Percentiles rank a stretch among this genome's conserved stretches.
phyloP scores from a whole-genome alignment of 345 rosid species.

The Moricandia arvensis region DNA sequence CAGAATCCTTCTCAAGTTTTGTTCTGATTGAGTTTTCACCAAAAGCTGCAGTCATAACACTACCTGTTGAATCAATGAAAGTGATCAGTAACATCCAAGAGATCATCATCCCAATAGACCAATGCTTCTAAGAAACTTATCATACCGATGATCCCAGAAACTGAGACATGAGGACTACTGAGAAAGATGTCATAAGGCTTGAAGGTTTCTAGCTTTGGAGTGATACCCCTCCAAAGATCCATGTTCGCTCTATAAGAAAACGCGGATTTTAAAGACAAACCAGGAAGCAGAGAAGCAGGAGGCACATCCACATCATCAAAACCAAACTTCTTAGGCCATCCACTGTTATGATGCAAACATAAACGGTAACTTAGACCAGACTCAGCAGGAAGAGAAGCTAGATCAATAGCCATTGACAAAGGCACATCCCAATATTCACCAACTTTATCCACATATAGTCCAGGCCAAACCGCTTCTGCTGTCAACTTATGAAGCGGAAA shows the following conservation, averaged over 20 bases:
- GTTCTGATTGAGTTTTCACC: constrained; percentile 65
- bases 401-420: constrained; percentile 60
- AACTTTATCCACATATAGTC: constrained; percentile 60
- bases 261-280: constrained; percentile 60
- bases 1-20: constrained; percentile 26
- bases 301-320: constrained; percentile 34
- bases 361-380: constrained; percentile 69
- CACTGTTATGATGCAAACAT: constrained; percentile 60
- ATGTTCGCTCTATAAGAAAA: constrained; percentile 59
- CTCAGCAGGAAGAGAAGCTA: constrained; percentile 65
- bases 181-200: constrained; percentile 79
- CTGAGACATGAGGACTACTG: constrained; percentile 73
- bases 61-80: constrained; percentile 47
- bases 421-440: constrained; percentile 90
- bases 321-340: constrained; percentile 51
- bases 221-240: constrained; percentile 77
- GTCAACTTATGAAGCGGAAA: constrained; percentile 68
- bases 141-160: constrained; percentile 75
- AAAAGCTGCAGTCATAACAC: constrained; percentile 50
- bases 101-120: not conserved
- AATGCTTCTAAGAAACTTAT: not conserved
- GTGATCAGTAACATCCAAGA: not conserved
- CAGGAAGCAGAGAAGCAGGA: constrained; percentile 71
- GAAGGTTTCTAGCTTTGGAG: constrained; percentile 55
- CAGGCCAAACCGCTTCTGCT: constrained; percentile 72